Conservation (phyloP, 1,284 basidiomycete genomes). For the Meira nashicola region DNA sequence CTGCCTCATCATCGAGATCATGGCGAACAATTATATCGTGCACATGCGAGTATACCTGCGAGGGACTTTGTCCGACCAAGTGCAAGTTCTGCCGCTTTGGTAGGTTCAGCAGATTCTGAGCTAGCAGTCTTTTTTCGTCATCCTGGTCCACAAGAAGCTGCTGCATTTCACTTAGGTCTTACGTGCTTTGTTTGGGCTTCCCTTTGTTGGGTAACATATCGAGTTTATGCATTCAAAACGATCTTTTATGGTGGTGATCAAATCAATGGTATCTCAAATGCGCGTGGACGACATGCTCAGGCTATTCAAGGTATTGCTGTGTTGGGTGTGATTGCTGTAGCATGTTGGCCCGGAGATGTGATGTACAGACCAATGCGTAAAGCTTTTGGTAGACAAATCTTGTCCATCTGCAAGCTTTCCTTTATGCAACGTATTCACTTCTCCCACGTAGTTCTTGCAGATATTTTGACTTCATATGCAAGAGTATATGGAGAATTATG, state of each 20-base stretch:
- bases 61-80: not conserved
- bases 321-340: slow-evolving; percentile 20
- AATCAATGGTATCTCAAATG: slow-evolving; percentile 37
- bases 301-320: slow-evolving; percentile 38
- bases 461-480: slow-evolving; percentile 91
- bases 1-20: slow-evolving; percentile 9
- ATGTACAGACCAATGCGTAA: slow-evolving; percentile 27
- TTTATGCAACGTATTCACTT: slow-evolving; percentile 69
- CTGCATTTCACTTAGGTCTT: slow-evolving; percentile 23
- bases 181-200: slow-evolving; percentile 29
- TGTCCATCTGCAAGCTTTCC: slow-evolving; percentile 69
- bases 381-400: slow-evolving; percentile 52
- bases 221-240: slow-evolving; percentile 29
- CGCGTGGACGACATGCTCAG: slow-evolving; percentile 39
- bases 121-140: not conserved
- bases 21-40: not conserved
- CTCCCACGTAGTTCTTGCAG: slow-evolving; percentile 86
- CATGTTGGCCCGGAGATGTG: slow-evolving; percentile 41
- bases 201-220: slow-evolving; percentile 40
- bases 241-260: slow-evolving; percentile 23
- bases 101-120: slow-evolving; percentile 10
- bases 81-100: not conserved
- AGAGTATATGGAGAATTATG: slow-evolving; percentile 93
- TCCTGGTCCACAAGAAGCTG: slow-evolving; percentile 1
- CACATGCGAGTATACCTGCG: slow-evolving; percentile 5